Conservation (phyloP, 306 rosid genomes). For the Lupinus albus region DNA sequence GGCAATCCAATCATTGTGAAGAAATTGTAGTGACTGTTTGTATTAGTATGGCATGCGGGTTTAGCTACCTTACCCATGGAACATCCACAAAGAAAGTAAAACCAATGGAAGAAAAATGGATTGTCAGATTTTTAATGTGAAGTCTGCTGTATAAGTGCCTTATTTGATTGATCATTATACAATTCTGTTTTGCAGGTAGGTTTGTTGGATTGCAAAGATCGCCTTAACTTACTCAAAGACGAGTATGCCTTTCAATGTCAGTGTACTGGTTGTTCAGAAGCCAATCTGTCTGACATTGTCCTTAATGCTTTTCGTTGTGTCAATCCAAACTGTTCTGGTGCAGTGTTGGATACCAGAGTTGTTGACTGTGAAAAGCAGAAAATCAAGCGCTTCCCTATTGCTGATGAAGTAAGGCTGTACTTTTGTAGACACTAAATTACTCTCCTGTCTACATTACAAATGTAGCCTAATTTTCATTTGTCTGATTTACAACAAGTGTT, state of each 20-base stretch:
- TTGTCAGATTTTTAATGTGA: constrained; percentile 5
- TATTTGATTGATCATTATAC: constrained; percentile 33
- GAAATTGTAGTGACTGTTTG: constrained; percentile 24
- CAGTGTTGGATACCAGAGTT: constrained; percentile 67
- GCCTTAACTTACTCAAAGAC: constrained; percentile 66
- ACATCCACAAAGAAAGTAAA: constrained; percentile 18
- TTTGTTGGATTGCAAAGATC: constrained; percentile 76
- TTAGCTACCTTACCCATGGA: background rate
- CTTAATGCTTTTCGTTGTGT: constrained; percentile 70
- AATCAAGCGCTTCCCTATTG: constrained; percentile 38
- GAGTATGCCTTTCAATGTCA: constrained; percentile 71
- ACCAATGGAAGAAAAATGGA: background rate
- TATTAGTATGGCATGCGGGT: constrained; percentile 22
- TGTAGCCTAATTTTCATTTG: constrained; percentile 17
- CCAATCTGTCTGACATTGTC: constrained; percentile 67
- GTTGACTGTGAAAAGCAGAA: constrained; percentile 60
- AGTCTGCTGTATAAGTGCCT: constrained; percentile 11
- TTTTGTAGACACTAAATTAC: constrained; percentile 45
- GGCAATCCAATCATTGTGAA: constrained; percentile 12
- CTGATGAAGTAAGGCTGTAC: constrained; percentile 44
- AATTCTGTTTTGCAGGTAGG: constrained; percentile 69
- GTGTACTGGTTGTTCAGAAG: constrained; percentile 72
- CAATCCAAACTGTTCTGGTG: constrained; percentile 61
- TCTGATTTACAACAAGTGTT: constrained; percentile 19
- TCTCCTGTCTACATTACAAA: constrained; percentile 28